phyloP scores from a whole-genome alignment of 192 early-diverging fungal species.

The Coemansia sp. region DNA sequence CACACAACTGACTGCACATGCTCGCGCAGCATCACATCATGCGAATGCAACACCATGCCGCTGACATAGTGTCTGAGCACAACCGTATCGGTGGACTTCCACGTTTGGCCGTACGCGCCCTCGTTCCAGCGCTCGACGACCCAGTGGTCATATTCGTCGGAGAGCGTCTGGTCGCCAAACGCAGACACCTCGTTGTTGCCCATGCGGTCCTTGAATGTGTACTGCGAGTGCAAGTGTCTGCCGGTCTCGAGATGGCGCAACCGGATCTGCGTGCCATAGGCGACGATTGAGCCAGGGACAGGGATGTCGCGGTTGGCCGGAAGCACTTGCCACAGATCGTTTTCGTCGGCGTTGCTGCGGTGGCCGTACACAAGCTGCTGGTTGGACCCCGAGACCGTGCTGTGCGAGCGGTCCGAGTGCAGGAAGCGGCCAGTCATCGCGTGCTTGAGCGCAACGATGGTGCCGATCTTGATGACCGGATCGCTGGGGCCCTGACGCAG shows the following conservation, averaged over 20 bases:
- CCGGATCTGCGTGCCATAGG: slow-evolving; percentile 55
- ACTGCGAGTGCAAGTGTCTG: slow-evolving; percentile 60
- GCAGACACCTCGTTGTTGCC: slow-evolving; percentile 61
- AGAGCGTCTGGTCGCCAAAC: slow-evolving; percentile 51
- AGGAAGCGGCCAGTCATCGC: slow-evolving; percentile 56
- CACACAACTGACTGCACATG: slow-evolving; percentile 56
- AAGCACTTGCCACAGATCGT: slow-evolving; percentile 58
- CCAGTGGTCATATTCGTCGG: slow-evolving; percentile 62
- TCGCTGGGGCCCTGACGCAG: slow-evolving; percentile 43
- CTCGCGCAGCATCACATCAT: slow-evolving; percentile 35
- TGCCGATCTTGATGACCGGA: slow-evolving; percentile 47
- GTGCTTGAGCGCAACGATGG: slow-evolving; percentile 60
- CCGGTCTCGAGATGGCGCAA: slow-evolving; percentile 56
- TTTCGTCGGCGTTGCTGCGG: slow-evolving; percentile 41
- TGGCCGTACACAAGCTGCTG: slow-evolving; percentile 58
- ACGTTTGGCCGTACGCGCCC: slow-evolving; percentile 49
- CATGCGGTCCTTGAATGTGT: slow-evolving; percentile 30
- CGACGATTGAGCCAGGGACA: slow-evolving; percentile 46
- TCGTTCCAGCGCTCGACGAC: slow-evolving; percentile 56
- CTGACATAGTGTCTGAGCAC: slow-evolving; percentile 57
- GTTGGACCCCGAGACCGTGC: slow-evolving; percentile 54
- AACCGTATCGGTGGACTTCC: slow-evolving; percentile 51
- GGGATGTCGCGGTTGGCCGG: slow-evolving; percentile 49
- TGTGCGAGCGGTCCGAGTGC: slow-evolving; percentile 47
- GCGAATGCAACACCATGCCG: slow-evolving; percentile 54